These are phyloP conservation scores for Bacterosira constricta DNA, from an alignment of 108 stramenopile genomes.

Conservation along the genomic window DNA sequence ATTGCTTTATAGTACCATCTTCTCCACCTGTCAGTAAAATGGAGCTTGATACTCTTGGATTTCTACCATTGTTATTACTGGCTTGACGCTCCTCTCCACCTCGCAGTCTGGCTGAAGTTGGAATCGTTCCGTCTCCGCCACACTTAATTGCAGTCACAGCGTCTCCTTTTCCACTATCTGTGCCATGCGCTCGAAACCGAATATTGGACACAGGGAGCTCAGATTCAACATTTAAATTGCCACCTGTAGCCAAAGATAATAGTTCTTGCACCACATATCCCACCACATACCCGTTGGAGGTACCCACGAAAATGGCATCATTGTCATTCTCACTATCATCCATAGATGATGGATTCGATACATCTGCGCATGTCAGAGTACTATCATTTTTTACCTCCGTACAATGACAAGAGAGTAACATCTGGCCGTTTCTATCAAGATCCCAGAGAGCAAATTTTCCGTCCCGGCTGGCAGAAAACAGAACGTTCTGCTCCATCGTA, in stretches of 20 bases:
- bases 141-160: slow-evolving; percentile 59
- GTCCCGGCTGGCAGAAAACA: slow-evolving; percentile 60
- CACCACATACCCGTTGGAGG: slow-evolving; percentile 49
- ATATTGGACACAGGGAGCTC: slow-evolving; percentile 44
- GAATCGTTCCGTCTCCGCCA: slow-evolving; percentile 54
- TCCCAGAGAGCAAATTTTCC: slow-evolving; percentile 65
- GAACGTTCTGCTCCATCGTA: slow-evolving; percentile 31
- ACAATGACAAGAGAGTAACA: slow-evolving; percentile 43
- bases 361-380: slow-evolving; percentile 46
- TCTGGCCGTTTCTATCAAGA: slow-evolving; percentile 44
- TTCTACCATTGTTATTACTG: neutral
- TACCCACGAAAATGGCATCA: slow-evolving; percentile 55
- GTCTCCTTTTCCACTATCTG: slow-evolving; percentile 34
- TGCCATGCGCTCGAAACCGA: slow-evolving; percentile 55
- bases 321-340: slow-evolving; percentile 6
- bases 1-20: slow-evolving; percentile 67
- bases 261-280: slow-evolving; percentile 44
- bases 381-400: slow-evolving; percentile 9
- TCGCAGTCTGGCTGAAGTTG: slow-evolving; percentile 5
- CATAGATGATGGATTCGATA: slow-evolving; percentile 44
- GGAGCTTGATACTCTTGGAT: slow-evolving; percentile 24
- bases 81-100: neutral
- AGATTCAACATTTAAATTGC: neutral
- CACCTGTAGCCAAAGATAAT: slow-evolving; percentile 16
- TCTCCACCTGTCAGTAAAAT: slow-evolving; percentile 62